Percentiles rank a stretch among this genome's conserved stretches.
phyloP scores from a whole-genome alignment of 2,329 filamentous ascomycete species.

The Beauveria sp. region DNA sequence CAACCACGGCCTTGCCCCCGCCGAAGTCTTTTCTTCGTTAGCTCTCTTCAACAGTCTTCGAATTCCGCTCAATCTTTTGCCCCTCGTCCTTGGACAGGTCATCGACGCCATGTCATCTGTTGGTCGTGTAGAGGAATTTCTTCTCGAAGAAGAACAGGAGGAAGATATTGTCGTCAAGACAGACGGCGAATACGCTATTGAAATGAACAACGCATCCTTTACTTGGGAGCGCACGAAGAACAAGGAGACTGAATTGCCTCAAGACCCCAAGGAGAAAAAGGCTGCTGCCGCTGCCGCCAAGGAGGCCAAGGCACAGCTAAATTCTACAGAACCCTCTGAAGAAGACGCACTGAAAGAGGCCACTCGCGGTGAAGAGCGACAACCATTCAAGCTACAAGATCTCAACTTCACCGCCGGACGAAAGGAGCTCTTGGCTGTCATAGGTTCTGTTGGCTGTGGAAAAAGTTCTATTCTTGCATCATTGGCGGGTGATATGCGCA shows the following conservation, averaged over 20 bases:
- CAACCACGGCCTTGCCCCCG: slow-evolving; percentile 61
- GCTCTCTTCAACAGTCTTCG: slow-evolving; percentile 89
- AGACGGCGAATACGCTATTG: slow-evolving; percentile 61
- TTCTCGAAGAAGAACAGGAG: slow-evolving; percentile 75
- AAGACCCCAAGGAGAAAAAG: slow-evolving; percentile 43
- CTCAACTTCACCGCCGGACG: slow-evolving; percentile 61
- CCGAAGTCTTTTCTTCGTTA: slow-evolving; percentile 82
- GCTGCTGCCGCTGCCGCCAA: slow-evolving; percentile 29
- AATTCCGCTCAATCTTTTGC: slow-evolving; percentile 82
- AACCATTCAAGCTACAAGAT: slow-evolving; percentile 66
- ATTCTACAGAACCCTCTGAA: slow-evolving; percentile 21
- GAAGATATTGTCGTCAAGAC: slow-evolving; percentile 55
- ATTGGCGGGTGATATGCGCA: slow-evolving; percentile 88
- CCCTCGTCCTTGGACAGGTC: slow-evolving; percentile 79
- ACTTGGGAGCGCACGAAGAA: slow-evolving; percentile 67
- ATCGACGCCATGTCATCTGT: slow-evolving; percentile 85
- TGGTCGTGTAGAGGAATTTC: slow-evolving; percentile 77
- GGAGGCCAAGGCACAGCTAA: slow-evolving; percentile 40
- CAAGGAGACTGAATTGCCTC: neutral
- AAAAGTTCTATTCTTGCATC: slow-evolving; percentile 87
- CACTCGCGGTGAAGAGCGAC: slow-evolving; percentile 47
- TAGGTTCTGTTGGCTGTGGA: slow-evolving; percentile 80
- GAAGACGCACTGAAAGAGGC: slow-evolving; percentile 27
- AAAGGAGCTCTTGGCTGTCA: slow-evolving; percentile 76
- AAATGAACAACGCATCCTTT: slow-evolving; percentile 66